Evolutionary conservation across 1,139 yeast species (phyloP).

Genomic region (Protomyces gravidus): DNA sequence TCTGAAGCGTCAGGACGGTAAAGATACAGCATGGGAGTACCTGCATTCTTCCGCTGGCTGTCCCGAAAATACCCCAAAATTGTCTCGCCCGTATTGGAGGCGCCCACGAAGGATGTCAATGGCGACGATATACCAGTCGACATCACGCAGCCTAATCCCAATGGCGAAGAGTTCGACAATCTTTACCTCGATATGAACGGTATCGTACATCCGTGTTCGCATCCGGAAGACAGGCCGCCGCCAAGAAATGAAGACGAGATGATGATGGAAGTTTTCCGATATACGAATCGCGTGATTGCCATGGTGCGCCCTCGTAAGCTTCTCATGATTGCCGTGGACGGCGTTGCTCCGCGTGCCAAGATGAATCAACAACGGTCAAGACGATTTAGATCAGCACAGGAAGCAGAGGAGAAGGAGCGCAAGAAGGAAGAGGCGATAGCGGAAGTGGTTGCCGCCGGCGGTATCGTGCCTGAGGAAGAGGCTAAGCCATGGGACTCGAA

Average conservation of each 20-base stretch:
- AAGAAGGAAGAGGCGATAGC: constrained; percentile 46
- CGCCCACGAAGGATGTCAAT: constrained; percentile 52
- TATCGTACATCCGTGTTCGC: constrained; percentile 96
- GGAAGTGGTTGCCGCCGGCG: constrained; percentile 48
- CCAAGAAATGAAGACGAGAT: constrained; percentile 94
- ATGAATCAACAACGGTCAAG: constrained; percentile 99
- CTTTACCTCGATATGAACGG: constrained; percentile 88
- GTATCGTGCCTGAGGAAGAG: constrained; percentile 44
- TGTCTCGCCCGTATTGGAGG: constrained; percentile 84
- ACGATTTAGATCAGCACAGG: constrained; percentile 91
- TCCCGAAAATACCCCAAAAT: constrained; percentile 91
- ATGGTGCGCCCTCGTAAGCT: constrained; percentile 95
- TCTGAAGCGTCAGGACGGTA: too few species aligned
- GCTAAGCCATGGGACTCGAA: constrained; percentile 76
- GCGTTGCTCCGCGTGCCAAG: constrained; percentile 98
- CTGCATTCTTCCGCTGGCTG: constrained; percentile 95
- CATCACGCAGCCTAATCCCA: constrained; percentile 77
- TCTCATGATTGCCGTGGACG: constrained; percentile 89
- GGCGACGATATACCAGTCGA: constrained; percentile 61
- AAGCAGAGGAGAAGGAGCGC: constrained; percentile 58
- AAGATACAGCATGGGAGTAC: constrained; percentile 40
- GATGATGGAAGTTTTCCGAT: constrained; percentile 83
- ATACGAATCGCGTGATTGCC: constrained; percentile 80
- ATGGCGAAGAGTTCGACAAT: constrained; percentile 83
- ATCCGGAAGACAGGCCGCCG: constrained; percentile 89